Conservation (phyloP, 371 early-diverging fungal genomes). For the Sporodiniella umbellata region DNA sequence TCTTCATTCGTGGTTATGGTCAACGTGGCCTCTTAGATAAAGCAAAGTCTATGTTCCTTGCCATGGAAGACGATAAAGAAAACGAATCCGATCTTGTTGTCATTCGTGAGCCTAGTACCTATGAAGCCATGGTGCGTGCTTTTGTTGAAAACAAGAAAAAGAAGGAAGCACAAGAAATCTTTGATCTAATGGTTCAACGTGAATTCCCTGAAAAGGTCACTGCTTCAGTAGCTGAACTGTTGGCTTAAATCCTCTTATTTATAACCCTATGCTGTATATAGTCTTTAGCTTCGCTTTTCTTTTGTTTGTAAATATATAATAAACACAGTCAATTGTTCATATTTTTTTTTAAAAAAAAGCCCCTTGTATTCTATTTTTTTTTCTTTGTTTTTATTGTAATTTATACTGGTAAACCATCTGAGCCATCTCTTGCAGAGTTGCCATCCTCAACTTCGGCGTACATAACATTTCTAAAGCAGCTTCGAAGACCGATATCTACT, state of each 20-base stretch:
- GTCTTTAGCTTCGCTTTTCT: neutral
- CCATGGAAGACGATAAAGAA: slow-evolving; percentile 52
- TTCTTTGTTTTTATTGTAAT: neutral
- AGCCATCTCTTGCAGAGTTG: slow-evolving; percentile 24
- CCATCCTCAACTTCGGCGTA: slow-evolving; percentile 30
- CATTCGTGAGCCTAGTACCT: slow-evolving; percentile 62
- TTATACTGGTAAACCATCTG: slow-evolving; percentile 36
- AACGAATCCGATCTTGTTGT: slow-evolving; percentile 19
- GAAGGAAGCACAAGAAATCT: slow-evolving; percentile 39
- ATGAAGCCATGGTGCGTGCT: slow-evolving; percentile 60
- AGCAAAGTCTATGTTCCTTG: slow-evolving; percentile 49
- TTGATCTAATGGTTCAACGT: slow-evolving; percentile 39
- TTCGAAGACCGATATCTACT: slow-evolving; percentile 32
- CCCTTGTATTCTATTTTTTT: neutral
- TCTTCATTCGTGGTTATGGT: slow-evolving; percentile 62
- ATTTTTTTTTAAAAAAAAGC: slow-evolving; percentile 1
- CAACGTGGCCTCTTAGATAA: slow-evolving; percentile 37
- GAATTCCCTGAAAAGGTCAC: slow-evolving; percentile 50
- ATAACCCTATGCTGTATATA: slow-evolving; percentile 3
- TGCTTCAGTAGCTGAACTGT: slow-evolving; percentile 36
- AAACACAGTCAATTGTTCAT: too few species aligned
- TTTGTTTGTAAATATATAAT: neutral
- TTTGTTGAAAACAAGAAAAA: slow-evolving; percentile 48
- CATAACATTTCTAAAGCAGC: slow-evolving; percentile 26
- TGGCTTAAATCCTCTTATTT: slow-evolving; percentile 9